Conservation (phyloP, 2,329 filamentous ascomycete species). For the Xylaria sp. region DNA sequence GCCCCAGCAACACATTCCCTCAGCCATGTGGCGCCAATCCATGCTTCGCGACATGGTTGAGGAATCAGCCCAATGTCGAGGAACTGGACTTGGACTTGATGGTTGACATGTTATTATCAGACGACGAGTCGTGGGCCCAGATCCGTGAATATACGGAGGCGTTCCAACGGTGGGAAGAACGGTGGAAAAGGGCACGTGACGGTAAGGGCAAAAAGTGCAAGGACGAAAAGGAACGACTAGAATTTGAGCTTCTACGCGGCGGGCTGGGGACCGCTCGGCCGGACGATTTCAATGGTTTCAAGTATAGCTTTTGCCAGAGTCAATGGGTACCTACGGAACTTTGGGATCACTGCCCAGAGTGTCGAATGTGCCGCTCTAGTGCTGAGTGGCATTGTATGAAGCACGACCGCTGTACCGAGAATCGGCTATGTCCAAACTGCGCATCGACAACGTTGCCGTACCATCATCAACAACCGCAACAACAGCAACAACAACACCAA, state of each 20-base stretch:
- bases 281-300: slow-evolving; percentile 41
- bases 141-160: slow-evolving; percentile 37
- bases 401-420: slow-evolving; percentile 40
- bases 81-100: slow-evolving; percentile 43
- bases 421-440: slow-evolving; percentile 40
- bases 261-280: slow-evolving; percentile 40
- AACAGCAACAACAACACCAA: too few relatives aligned
- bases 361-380: slow-evolving; percentile 38
- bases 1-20: slow-evolving; percentile 36
- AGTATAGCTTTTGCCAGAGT: slow-evolving; percentile 43
- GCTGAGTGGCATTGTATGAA: slow-evolving; percentile 44
- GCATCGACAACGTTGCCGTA: slow-evolving; percentile 32
- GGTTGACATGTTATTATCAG: slow-evolving; percentile 44
- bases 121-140: slow-evolving; percentile 42
- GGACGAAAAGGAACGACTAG: slow-evolving; percentile 42
- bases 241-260: slow-evolving; percentile 43
- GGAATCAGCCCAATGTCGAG: slow-evolving; percentile 43
- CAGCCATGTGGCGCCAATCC: slow-evolving; percentile 42
- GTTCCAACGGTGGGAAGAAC: slow-evolving; percentile 42
- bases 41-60: slow-evolving; percentile 44
- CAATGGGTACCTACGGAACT: slow-evolving; percentile 39
- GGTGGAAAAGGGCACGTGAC: slow-evolving; percentile 39
- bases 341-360: slow-evolving; percentile 43
- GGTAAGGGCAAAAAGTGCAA: slow-evolving; percentile 41
- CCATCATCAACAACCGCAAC: slow-evolving; percentile 25